Evolutionary conservation across 2,329 filamentous ascomycete species (phyloP).

Genomic region (Colletotrichum cereale): DNA sequence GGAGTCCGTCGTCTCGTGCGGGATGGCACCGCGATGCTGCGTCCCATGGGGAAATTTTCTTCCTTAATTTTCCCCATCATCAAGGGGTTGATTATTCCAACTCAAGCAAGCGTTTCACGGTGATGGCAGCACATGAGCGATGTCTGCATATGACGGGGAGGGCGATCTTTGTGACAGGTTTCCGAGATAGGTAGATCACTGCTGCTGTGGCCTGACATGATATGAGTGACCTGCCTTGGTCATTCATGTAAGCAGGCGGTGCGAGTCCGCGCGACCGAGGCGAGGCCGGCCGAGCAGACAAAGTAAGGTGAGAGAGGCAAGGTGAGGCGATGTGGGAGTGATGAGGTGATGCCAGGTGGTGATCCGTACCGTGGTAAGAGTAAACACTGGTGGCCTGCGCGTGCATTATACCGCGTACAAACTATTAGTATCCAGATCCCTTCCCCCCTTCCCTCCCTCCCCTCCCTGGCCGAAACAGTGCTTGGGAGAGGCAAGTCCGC

Average conservation of each 20-base stretch:
- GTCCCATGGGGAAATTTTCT: neutral
- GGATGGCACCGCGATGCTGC: slow-evolving; percentile 9
- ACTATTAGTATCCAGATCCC: neutral
- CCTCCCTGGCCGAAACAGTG: neutral
- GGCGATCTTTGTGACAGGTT: slow-evolving; percentile 24
- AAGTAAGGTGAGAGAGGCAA: neutral
- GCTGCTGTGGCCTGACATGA: neutral
- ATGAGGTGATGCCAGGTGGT: slow-evolving; percentile 2
- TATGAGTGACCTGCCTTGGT: too few relatives aligned
- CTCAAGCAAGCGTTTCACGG: slow-evolving; percentile 1
- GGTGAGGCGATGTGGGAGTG: neutral
- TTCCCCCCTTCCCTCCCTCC: neutral
- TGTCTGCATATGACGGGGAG: slow-evolving; percentile 33
- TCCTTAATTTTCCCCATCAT: neutral
- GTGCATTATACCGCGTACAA: neutral
- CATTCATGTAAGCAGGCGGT: too few relatives aligned
- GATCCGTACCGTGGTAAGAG: neutral
- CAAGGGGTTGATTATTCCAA: neutral
- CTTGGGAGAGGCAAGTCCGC: neutral
- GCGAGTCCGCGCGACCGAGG: neutral
- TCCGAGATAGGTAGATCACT: neutral
- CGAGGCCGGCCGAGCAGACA: neutral
- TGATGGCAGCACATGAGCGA: slow-evolving; percentile 32
- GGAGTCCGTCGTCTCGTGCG: neutral
- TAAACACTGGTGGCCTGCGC: neutral